Evolutionary conservation across 2,329 filamentous ascomycete species (phyloP).

Genomic region (Blastomyces parvus): DNA sequence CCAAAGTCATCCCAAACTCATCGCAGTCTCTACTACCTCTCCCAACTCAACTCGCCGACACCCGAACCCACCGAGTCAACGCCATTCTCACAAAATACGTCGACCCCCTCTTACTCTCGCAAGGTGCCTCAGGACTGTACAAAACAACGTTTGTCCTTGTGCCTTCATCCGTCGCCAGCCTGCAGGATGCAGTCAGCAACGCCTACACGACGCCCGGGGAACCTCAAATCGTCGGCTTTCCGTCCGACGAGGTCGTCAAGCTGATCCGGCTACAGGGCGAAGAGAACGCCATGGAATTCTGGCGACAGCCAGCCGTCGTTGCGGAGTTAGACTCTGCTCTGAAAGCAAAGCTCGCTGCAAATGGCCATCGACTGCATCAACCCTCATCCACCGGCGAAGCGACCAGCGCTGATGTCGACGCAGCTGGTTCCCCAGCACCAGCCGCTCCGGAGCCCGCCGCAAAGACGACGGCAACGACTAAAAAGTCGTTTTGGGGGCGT

Average conservation of each 20-base stretch:
- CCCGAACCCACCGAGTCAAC: slow-evolving; percentile 33
- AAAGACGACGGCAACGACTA: slow-evolving; percentile 5
- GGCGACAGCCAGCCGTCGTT: slow-evolving; percentile 34
- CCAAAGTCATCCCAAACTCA: slow-evolving; percentile 23
- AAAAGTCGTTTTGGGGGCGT: slow-evolving; percentile 17
- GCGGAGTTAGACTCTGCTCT: slow-evolving; percentile 31
- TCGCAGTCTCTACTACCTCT: slow-evolving; percentile 14
- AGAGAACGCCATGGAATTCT: slow-evolving; percentile 37
- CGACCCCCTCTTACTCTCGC: slow-evolving; percentile 33
- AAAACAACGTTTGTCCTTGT: slow-evolving; percentile 38
- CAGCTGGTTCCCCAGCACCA: background rate
- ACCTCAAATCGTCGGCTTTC: slow-evolving; percentile 32
- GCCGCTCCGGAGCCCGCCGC: background rate
- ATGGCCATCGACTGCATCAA: slow-evolving; percentile 18
- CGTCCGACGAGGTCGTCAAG: slow-evolving; percentile 31
- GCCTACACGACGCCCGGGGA: slow-evolving; percentile 16
- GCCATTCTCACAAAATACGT: slow-evolving; percentile 32
- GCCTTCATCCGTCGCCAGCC: slow-evolving; percentile 33
- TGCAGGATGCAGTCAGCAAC: slow-evolving; percentile 18
- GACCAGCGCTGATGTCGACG: background rate
- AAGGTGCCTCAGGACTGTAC: slow-evolving; percentile 34
- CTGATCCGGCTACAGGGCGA: slow-evolving; percentile 33
- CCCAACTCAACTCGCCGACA: slow-evolving; percentile 26
- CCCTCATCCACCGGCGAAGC: slow-evolving; percentile 8
- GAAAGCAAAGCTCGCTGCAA: slow-evolving; percentile 21